A percentile compares a stretch with the other conserved stretches of the same genome.
phyloP scores from a whole-genome alignment of 208 protist species.

The Leptomonas pyrrhocoris region DNA sequence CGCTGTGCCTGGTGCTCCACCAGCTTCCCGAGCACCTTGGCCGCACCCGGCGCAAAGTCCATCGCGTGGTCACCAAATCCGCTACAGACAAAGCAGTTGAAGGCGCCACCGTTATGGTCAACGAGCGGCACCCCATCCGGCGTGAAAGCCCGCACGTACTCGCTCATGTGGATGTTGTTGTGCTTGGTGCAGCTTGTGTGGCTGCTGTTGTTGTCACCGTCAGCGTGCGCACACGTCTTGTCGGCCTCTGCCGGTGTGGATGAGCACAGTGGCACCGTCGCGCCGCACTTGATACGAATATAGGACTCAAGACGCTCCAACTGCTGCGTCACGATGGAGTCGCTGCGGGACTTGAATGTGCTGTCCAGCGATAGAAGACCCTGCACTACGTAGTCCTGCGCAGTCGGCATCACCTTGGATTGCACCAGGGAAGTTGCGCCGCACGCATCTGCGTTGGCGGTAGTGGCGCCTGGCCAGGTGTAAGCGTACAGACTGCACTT shows the following conservation, averaged over 20 bases:
- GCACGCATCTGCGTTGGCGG: background rate
- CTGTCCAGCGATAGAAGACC: slow-evolving; percentile 69
- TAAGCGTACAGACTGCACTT: slow-evolving; percentile 49
- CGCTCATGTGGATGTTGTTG: slow-evolving; percentile 16
- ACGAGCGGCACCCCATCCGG: slow-evolving; percentile 84
- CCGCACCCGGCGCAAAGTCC: slow-evolving; percentile 79
- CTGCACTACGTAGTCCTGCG: slow-evolving; percentile 34
- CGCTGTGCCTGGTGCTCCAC: slow-evolving; percentile 64
- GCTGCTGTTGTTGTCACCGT: background rate
- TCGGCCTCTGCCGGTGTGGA: background rate
- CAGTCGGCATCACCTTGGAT: slow-evolving; percentile 16
- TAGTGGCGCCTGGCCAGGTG: slow-evolving; percentile 13
- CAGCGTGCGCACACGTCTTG: background rate
- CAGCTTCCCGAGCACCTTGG: slow-evolving; percentile 75
- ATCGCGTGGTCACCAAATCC: slow-evolving; percentile 85
- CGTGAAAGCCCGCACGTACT: slow-evolving; percentile 78
- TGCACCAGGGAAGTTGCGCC: slow-evolving; percentile 14
- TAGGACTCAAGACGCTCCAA: slow-evolving; percentile 64
- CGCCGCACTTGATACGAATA: slow-evolving; percentile 50
- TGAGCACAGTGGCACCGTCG: slow-evolving; percentile 38
- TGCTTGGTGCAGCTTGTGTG: no score
- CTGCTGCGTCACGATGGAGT: slow-evolving; percentile 18
- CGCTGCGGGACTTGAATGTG: slow-evolving; percentile 23
- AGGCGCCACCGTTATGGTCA: slow-evolving; percentile 65
- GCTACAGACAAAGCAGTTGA: slow-evolving; percentile 87